Percentiles rank a stretch among this genome's conserved stretches.
Conservation (phyloP, 2,329 filamentous ascomycete species). For the Fusarium ramigenum region DNA sequence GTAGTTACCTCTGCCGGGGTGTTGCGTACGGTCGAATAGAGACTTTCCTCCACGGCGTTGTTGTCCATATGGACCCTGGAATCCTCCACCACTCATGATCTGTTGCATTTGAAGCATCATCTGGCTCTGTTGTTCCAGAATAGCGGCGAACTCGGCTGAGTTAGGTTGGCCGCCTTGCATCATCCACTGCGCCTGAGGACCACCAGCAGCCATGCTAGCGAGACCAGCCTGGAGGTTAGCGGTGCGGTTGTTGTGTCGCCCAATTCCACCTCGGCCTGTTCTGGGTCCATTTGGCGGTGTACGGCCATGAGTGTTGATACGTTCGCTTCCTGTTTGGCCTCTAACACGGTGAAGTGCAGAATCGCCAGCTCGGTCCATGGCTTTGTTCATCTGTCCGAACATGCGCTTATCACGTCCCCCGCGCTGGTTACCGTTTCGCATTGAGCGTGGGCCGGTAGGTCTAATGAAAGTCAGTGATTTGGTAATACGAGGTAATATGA, state of each 20-base stretch:
- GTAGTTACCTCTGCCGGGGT: constrained; percentile 60
- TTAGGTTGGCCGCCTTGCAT: constrained; percentile 58
- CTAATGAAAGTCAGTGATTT: constrained; percentile 63
- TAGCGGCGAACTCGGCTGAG: constrained; percentile 72
- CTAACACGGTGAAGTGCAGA: constrained; percentile 83
- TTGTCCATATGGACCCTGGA: constrained; percentile 52
- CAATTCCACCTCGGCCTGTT: constrained; percentile 60
- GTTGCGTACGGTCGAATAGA: constrained; percentile 79
- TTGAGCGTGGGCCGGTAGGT: constrained; percentile 92
- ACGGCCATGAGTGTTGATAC: constrained; percentile 82
- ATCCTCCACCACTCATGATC: constrained; percentile 63
- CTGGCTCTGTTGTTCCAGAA: constrained; percentile 86
- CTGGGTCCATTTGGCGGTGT: constrained; percentile 78
- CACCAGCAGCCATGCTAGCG: constrained; percentile 54
- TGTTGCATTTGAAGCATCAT: constrained; percentile 83
- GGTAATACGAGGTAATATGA: not conserved
- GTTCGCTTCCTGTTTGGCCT: constrained; percentile 74
- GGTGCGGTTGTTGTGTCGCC: constrained; percentile 60
- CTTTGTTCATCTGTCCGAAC: constrained; percentile 84
- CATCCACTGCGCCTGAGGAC: constrained; percentile 55
- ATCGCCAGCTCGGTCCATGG: constrained; percentile 81
- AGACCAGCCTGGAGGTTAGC: constrained; percentile 62
- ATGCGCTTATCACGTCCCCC: constrained; percentile 80
- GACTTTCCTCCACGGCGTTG: constrained; percentile 62
- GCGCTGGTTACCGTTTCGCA: constrained; percentile 75